phyloP scores from a whole-genome alignment of 1,139 yeast species.

The Suhomyces atakaporum region DNA sequence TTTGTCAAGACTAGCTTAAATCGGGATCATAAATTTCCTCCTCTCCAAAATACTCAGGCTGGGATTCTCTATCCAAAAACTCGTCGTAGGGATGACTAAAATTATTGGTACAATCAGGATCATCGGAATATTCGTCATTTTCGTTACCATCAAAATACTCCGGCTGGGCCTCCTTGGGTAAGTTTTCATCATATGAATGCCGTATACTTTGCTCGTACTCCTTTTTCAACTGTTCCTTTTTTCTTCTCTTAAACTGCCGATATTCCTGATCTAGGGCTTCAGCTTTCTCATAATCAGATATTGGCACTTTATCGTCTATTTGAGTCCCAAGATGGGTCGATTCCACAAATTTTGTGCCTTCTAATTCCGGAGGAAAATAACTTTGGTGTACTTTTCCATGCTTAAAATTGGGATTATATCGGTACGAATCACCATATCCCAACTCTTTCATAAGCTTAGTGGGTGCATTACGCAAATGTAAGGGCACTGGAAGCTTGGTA shows the following conservation, averaged over 20 bases:
- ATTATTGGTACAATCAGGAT: slow-evolving; percentile 36
- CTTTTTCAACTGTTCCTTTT: slow-evolving; percentile 7
- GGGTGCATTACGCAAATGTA: slow-evolving; percentile 92
- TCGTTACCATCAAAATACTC: slow-evolving; percentile 42
- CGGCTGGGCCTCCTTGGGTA: slow-evolving; percentile 41
- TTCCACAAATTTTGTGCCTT: slow-evolving; percentile 37
- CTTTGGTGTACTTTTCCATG: slow-evolving; percentile 75
- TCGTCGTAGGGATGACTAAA: slow-evolving; percentile 42
- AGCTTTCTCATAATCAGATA: slow-evolving; percentile 23
- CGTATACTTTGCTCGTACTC: slow-evolving; percentile 1
- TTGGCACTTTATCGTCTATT: slow-evolving; percentile 30
- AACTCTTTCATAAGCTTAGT: slow-evolving; percentile 84
- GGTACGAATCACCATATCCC: slow-evolving; percentile 82
- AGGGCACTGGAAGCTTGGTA: slow-evolving; percentile 65
- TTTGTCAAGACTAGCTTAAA: neutral
- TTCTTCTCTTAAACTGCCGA: slow-evolving; percentile 7
- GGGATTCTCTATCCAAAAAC: slow-evolving; percentile 27
- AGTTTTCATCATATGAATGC: slow-evolving; percentile 37
- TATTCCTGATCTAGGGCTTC: slow-evolving; percentile 15
- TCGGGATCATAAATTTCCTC: slow-evolving; percentile 16
- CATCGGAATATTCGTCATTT: slow-evolving; percentile 36
- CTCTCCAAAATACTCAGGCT: slow-evolving; percentile 23
- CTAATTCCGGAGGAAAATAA: slow-evolving; percentile 60
- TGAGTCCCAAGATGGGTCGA: slow-evolving; percentile 36
- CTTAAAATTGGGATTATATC: slow-evolving; percentile 78